Base-by-base conservation (phyloP, 257 asterid species). In the Nemophila menziesii region DNA sequence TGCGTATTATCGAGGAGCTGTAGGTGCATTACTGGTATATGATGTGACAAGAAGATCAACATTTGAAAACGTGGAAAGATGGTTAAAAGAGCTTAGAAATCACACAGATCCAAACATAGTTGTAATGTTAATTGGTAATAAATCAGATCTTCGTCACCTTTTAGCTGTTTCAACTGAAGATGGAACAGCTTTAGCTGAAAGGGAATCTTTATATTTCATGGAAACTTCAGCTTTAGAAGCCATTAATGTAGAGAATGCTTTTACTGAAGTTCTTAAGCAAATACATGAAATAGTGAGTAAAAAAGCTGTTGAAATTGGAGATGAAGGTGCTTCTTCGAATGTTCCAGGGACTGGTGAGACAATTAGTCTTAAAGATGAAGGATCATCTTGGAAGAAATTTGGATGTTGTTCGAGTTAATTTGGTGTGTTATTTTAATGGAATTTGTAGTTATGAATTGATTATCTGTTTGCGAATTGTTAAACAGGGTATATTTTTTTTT, bases 1-100 rank as follows among this genome's bases (percentile, higher is more conserved):
- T 54, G 71, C 71, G 38, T 65, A 65, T 43, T 65, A 65, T 43
- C 58, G 71, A 43, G 71, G 71, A 45, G 71, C 71, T 59, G 67
- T 59, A 2, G 71, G 71, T 16, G 67, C 71, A 49, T 34, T 65
- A 27, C 71, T 65, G 1, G 71, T 65, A 10, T 59, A 65, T 49
- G 71, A 65, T 40, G 71, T 65, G 33, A 58, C 71, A 6, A 57
- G 71, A 34, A 63, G 45, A 23, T 51, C 43, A 11, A 65, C 71
- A 16, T 65, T 49, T 50, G 63, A 65, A 43, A 65, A 49, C 6
- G 60, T 65, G 4, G 49, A 11, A 8, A 59, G 71, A 47, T 65
- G 71, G 71, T 44, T 65, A 46, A 55, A 61, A 36, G 71, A 65
- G 51, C 50, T 65, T 46, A 59, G 67, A 43, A 59, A 65, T 58